Evolutionary conservation across 768 basidiomycete genomes (phyloP), one percentile per base, ranked within the genome.

Genomic region (Tulasnella sp.): DNA sequence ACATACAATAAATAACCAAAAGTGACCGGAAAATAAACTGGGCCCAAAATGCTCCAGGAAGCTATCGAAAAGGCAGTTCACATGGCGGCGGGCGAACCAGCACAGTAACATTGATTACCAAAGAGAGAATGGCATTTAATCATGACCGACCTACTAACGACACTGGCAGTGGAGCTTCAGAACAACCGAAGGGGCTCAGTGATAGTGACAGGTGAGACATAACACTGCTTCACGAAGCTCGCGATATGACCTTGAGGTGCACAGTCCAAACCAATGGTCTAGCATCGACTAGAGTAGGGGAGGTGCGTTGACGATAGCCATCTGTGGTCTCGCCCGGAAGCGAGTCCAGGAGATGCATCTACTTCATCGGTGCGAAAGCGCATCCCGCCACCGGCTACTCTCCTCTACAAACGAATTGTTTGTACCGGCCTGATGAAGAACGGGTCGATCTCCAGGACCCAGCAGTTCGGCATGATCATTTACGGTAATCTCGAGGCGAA

Each of bases 381-480:
- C 56, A 48, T 24, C 56, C 56, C 44, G 56, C 19, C 30, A 59
- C 47, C 19, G 26, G 44, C 88, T 88, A 91, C 9, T 73, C 71
- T 0, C 85, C 89, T 4, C 88, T 73, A 3, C 74, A 67, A 65
- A 83, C 77, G 70, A 86, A 85, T 3, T 82, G 80, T 68, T 65
- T 81, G 70, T 80, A 88, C 3, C n/a, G 91, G 70, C 88, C 87
- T 91, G 63, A 91, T 77, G 69, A 88, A 82, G 29, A 59, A 27
- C 0, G 88, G 88, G 67, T 81, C 90, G 61, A 92, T 75, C 60
- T 85, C 75, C 64, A 82, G 83, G 66, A 90, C 70, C 81, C 84
- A 89, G 62, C 75, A 77, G 64, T 82, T 83, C 24, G 83, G 83
- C 43, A 89, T 77, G 63, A 78, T 76, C 48, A 84, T 86, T 78